Evolutionary conservation across 2,329 filamentous ascomycete species (phyloP), one percentile per base, ranked within the genome.

Genomic region (Hymenotorrendiella dingleyae): DNA sequence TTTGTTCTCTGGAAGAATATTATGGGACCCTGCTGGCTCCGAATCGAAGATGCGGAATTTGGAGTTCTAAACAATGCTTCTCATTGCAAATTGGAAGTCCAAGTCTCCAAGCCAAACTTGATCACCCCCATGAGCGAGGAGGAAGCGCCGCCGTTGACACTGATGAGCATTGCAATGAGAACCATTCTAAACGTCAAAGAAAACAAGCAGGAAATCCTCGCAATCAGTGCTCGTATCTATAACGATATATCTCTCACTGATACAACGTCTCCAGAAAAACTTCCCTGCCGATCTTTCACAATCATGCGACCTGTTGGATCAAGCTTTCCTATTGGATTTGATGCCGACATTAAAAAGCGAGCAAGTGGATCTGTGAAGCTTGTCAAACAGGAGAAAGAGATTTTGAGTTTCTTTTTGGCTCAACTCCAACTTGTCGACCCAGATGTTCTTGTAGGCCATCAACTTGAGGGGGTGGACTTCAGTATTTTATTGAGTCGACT

Each of bases 1-100:
- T 98, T 98, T 60, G 93, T 98, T 16, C 74, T 98, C 4, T 96
- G 90, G 86, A 97, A 96, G 68, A 94, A 95, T 60, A 86, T 98
- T 55, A 98, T 96, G 91, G 93, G 93, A 1, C 93, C 93, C 22
- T 97, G 93, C 63, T 98, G 93, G 93, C 76, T 98, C 34, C 90
- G 84, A 60, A 93, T 98, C 42, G 77, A 89, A 52, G 83, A 85
- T 53, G 86, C 86, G 22, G 82, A 96, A 62, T 96, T 94, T 61
- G 75, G 76, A 14, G 73, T 84, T 5, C 74, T 97, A 53, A 91
- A 88, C 64, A 96, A 96, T 56, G 86, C 89, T 9, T 98, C 93
- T 1, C 93, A 94, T 77, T 96, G 93, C 72, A 97, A 96, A 65
- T 78, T 98, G 9, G 93, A 98, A 65, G 81, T 94, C 36, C 76